These are phyloP conservation scores for Aspergillus egyptiacus DNA, from an alignment of 495 filamentous ascomycete species.

Conservation along the genomic window DNA sequence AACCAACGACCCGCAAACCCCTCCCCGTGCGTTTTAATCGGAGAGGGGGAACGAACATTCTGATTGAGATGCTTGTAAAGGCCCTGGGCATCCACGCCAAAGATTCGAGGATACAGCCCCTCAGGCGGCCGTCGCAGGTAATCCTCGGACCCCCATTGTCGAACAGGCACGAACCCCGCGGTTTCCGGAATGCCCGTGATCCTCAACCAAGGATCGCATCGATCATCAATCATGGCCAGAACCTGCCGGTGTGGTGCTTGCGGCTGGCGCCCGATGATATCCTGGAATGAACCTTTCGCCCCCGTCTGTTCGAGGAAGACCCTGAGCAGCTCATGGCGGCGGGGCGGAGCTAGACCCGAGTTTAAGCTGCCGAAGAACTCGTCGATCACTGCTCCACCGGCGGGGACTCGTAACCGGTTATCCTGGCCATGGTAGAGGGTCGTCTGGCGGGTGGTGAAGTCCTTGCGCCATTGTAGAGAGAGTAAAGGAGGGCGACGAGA, in stretches of 20 bases:
- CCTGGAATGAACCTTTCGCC: conserved; percentile 6
- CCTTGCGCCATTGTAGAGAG: conserved; percentile 10
- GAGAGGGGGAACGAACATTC: conserved; percentile 1
- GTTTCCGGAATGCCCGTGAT: conserved; percentile 12
- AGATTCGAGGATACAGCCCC: conserved; percentile 12
- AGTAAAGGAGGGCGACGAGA: background rate
- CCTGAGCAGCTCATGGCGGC: conserved; percentile 12
- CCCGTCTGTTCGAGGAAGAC: conserved; percentile 14
- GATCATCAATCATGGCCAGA: conserved; percentile 16
- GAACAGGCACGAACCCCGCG: conserved; percentile 12
- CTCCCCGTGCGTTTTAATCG: no score
- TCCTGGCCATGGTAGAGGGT: conserved; percentile 12
- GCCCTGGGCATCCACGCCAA: conserved; percentile 11
- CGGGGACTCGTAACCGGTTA: conserved; percentile 10
- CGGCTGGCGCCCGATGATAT: background rate
- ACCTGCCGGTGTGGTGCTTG: background rate
- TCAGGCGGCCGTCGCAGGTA: conserved; percentile 16
- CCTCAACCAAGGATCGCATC: conserved; percentile 17
- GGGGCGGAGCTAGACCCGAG: conserved; percentile 11
- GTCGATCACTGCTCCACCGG: conserved; percentile 10
- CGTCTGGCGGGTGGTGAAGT: conserved; percentile 15
- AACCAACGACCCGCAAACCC: no score
- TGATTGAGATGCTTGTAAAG: conserved; percentile 13
- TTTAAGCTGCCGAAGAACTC: conserved; percentile 16
- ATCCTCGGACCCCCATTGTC: conserved; percentile 16